Base-by-base conservation (phyloP, 73 alveolate genomes). In the Urostyla sp. region DNA sequence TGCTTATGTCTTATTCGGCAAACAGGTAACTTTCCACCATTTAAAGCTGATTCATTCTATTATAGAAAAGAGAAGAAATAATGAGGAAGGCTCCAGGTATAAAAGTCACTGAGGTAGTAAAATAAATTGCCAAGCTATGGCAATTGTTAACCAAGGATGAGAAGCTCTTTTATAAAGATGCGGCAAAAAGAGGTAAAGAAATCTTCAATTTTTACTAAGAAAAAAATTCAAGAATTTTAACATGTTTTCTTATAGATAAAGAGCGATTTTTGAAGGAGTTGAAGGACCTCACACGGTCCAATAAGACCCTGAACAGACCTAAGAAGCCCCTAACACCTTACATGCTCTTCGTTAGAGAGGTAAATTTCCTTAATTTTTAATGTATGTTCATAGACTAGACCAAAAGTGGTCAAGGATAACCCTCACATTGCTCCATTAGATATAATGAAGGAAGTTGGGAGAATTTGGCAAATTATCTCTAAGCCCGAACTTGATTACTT, bases 391-490 rank as follows among this genome's bases (percentile, higher is more conserved):
- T 59, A 59, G 78, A 77, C 30, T 38, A 44, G 88, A 21, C 88
- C 88, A 1, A 30, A 32, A 43, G 73, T 77, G 4, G 43, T 58
- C 59, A 35, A 73, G 32, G 88, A 77, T 26, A 43, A 59, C 30
- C 80, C 88, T 0, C 45, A 36, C 6, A 44, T 77, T 72, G 10
- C 80, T 16, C 27, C 60, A 24, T 15, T 77, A 24, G 80, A 77
- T 18, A 73, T 77, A 0, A 77, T 77, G 80, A 38, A 67, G 36
- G 88, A 77, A 37, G 88, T 77, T 6, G 80, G 88, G 5, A 36
- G 13, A 2, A 57, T 58, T 6, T 77, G 88, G 88, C 34, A 49
- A 18, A 73, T 34, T 27, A 11, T 73, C 43, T 32, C 51, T 32
- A 74, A 73, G 53, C 63, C 10, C 18, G 75, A 73, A 44, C 50